These are phyloP conservation scores for Cyclaneusma minus DNA, from an alignment of 2,329 filamentous ascomycete genomes.

Conservation along the genomic window DNA sequence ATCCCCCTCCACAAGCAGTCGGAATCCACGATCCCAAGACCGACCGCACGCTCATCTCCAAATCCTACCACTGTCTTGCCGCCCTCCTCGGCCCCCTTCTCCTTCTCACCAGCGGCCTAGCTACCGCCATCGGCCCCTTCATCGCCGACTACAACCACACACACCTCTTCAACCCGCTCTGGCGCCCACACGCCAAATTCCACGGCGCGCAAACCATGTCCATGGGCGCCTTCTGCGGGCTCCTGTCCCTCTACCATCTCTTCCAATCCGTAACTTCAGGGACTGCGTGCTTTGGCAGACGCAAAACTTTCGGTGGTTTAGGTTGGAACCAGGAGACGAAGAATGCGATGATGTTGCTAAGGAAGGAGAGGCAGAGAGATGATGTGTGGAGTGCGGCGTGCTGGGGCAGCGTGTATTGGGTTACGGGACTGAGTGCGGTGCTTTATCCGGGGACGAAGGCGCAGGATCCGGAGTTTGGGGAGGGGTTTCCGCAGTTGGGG, in stretches of 20 bases:
- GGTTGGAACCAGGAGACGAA: no score
- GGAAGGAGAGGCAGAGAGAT: conserved; percentile 6
- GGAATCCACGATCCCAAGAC: no score
- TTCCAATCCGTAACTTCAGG: conserved; percentile 10
- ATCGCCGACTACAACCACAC: conserved; percentile 25
- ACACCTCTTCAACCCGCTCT: conserved; percentile 29
- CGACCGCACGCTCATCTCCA: no score
- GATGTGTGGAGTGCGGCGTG: conserved; percentile 19
- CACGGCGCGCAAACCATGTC: conserved; percentile 37
- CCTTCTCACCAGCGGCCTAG: no score
- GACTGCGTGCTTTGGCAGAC: conserved; percentile 1
- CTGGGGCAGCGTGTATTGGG: conserved; percentile 26
- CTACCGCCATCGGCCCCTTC: conserved; percentile 15
- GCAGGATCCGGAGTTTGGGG: conserved; percentile 29
- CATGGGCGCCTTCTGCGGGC: conserved; percentile 24
- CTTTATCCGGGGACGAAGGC: conserved; percentile 28
- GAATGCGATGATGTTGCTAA: no score
- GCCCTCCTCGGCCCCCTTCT: no score
- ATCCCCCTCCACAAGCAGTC: no score
- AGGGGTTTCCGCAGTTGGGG: conserved; percentile 23
- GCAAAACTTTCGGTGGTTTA: no score
- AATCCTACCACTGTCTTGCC: no score
- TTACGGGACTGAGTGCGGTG: conserved; percentile 25
- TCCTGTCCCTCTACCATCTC: conserved; percentile 22
- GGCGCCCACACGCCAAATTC: conserved; percentile 34